Percentiles rank a stretch among this genome's conserved stretches.
phyloP scores from a whole-genome alignment of 1,284 basidiomycete species.

The Lentinula novae-zelandiae region DNA sequence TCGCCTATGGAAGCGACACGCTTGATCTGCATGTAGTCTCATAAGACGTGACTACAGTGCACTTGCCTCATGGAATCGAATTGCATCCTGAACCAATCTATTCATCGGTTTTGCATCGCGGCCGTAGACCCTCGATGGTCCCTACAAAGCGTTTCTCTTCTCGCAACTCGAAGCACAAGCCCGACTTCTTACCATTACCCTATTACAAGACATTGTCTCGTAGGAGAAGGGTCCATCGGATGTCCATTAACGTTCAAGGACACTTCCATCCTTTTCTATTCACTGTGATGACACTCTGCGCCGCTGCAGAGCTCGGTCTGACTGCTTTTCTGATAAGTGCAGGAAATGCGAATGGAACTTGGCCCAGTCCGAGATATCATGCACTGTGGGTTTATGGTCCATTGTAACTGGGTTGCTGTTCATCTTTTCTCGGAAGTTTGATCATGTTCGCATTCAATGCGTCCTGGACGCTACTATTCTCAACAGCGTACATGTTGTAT shows the following conservation, averaged over 20 bases:
- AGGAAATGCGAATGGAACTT: conserved; percentile 56
- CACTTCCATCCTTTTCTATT: conserved; percentile 71
- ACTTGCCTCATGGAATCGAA: not conserved
- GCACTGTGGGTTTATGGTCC: conserved; percentile 46
- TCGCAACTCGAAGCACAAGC: not conserved
- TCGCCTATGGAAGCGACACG: not conserved
- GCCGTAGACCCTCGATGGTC: not conserved
- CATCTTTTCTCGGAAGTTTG: conserved; percentile 30
- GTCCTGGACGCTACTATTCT: conserved; percentile 68
- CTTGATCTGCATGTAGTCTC: not conserved
- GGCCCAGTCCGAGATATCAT: conserved; percentile 61
- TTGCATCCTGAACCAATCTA: not conserved
- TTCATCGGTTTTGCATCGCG: not conserved
- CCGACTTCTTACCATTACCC: conserved; percentile 2
- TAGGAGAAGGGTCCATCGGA: conserved; percentile 15
- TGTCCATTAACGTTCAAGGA: conserved; percentile 38
- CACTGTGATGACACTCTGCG: conserved; percentile 59
- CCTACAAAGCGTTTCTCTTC: not conserved
- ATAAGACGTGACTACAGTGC: not conserved
- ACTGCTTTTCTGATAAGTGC: conserved; percentile 65
- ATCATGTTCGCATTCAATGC: conserved; percentile 67
- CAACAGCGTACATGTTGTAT: conserved; percentile 66
- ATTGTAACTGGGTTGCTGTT: not conserved
- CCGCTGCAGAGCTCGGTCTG: conserved; percentile 67
- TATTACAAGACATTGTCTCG: conserved; percentile 5